A percentile compares a stretch with the other conserved stretches of the same genome.
Conservation (phyloP, 176 grass and related monocot genomes). For the Ampelocalamus luodianensis region DNA sequence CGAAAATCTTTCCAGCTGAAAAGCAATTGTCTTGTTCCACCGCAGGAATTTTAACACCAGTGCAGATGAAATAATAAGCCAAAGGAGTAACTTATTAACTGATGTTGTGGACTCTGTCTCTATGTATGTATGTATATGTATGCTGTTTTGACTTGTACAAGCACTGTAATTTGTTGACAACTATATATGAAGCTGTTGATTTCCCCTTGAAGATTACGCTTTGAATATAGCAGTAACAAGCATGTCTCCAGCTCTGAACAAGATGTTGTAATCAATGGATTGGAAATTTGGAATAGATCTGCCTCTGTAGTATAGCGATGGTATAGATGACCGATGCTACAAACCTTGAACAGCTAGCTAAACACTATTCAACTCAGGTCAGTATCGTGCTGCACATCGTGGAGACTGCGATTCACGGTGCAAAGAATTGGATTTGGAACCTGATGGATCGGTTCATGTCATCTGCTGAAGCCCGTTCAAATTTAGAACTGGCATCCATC, state of each 20-base stretch:
- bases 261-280: neutral
- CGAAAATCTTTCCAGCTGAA: slow-evolving; percentile 19
- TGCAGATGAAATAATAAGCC: slow-evolving; percentile 56
- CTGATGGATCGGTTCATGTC: neutral
- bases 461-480: no score
- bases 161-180: slow-evolving; percentile 27
- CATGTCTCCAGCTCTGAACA: neutral
- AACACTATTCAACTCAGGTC: neutral
- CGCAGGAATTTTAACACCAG: slow-evolving; percentile 45
- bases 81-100: slow-evolving; percentile 44
- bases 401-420: neutral
- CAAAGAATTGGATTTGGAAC: neutral
- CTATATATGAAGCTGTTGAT: neutral
- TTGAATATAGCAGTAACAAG: neutral
- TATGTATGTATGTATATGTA: slow-evolving; percentile 33
- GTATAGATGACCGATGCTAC: neutral
- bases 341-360: neutral
- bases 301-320: neutral
- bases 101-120: slow-evolving; percentile 10
- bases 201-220: neutral
- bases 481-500: no score
- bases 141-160: slow-evolving; percentile 40
- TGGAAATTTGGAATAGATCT: no score
- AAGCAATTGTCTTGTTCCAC: slow-evolving; percentile 22
- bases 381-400: neutral